These are phyloP conservation scores for Sphaceloma murrayae DNA, from an alignment of 2,329 filamentous ascomycete genomes.

Conservation along the genomic window DNA sequence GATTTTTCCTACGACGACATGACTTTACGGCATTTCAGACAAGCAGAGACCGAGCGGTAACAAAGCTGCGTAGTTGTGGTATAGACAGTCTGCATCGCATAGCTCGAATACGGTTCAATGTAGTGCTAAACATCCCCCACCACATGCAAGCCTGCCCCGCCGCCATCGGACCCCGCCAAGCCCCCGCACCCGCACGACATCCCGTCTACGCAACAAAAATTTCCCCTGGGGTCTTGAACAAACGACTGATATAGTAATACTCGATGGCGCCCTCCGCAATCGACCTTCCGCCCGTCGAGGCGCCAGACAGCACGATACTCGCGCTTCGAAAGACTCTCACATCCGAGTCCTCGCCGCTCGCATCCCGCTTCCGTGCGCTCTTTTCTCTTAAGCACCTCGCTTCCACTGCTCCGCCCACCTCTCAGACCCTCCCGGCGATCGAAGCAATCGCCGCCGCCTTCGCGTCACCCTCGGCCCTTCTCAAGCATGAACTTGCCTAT, in stretches of 20 bases:
- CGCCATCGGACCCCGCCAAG: slow-evolving; percentile 14
- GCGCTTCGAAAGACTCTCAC: slow-evolving; percentile 65
- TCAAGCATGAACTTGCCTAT: slow-evolving; percentile 96
- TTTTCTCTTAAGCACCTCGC: slow-evolving; percentile 96
- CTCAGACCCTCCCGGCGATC: slow-evolving; percentile 53
- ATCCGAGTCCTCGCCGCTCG: slow-evolving; percentile 71
- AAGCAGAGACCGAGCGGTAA: too few relatives aligned
- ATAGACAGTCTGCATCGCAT: too few relatives aligned
- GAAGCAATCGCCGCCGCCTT: slow-evolving; percentile 84
- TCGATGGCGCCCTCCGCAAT: slow-evolving; percentile 22
- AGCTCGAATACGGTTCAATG: too few relatives aligned
- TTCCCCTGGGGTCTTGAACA: too few relatives aligned
- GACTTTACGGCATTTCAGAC: too few relatives aligned
- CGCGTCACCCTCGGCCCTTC: slow-evolving; percentile 69
- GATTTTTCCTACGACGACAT: too few relatives aligned
- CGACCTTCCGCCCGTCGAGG: slow-evolving; percentile 1
- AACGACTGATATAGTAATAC: too few relatives aligned
- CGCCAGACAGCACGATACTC: slow-evolving; percentile 41
- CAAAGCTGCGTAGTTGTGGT: too few relatives aligned
- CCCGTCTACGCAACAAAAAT: slow-evolving; percentile 1
- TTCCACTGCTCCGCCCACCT: slow-evolving; percentile 49
- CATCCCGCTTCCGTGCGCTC: slow-evolving; percentile 85
- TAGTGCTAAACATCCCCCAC: neutral
- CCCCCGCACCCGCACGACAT: slow-evolving; percentile 6
- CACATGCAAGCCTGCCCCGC: slow-evolving; percentile 7